Evolutionary conservation across 2,329 filamentous ascomycete genomes (phyloP).

Genomic region (Ceratocystis albifundus): DNA sequence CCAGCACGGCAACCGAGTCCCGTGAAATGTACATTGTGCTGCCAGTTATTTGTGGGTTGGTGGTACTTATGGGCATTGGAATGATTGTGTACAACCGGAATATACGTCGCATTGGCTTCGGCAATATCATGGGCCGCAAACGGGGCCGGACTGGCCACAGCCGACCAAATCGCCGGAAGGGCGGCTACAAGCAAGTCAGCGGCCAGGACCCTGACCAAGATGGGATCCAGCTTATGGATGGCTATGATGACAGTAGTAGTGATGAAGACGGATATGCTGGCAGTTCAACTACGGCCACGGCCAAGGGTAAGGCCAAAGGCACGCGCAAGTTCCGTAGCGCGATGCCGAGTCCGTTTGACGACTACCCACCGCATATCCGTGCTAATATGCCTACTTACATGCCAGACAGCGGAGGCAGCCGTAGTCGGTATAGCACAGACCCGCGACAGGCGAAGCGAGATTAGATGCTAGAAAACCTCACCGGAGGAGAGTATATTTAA

Average conservation of each 20-base stretch:
- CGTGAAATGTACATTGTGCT: constrained; percentile 42
- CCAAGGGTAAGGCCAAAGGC: constrained; percentile 19
- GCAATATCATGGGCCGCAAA: constrained; percentile 40
- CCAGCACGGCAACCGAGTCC: constrained; percentile 30
- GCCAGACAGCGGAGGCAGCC: neutral
- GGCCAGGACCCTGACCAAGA: constrained; percentile 1
- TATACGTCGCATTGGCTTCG: constrained; percentile 40
- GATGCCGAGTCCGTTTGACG: constrained; percentile 21
- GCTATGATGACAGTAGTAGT: constrained; percentile 17
- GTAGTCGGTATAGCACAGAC: neutral
- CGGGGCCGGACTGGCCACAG: constrained; percentile 29
- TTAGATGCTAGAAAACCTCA: neutral
- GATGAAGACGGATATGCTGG: constrained; percentile 10
- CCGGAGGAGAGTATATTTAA: neutral
- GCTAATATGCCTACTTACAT: constrained; percentile 26
- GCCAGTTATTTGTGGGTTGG: constrained; percentile 39
- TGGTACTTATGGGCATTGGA: constrained; percentile 41
- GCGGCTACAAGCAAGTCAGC: constrained; percentile 25
- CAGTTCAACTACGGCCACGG: neutral
- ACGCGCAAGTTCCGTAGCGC: constrained; percentile 12
- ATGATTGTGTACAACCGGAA: constrained; percentile 46
- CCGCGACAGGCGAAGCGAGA: constrained; percentile 1
- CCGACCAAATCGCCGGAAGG: constrained; percentile 33
- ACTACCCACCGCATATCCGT: constrained; percentile 21
- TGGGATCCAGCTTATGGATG: constrained; percentile 14